Percentiles rank a stretch among this genome's conserved stretches.
phyloP scores from a whole-genome alignment of 768 basidiomycete species.

The Lactarius quietus region DNA sequence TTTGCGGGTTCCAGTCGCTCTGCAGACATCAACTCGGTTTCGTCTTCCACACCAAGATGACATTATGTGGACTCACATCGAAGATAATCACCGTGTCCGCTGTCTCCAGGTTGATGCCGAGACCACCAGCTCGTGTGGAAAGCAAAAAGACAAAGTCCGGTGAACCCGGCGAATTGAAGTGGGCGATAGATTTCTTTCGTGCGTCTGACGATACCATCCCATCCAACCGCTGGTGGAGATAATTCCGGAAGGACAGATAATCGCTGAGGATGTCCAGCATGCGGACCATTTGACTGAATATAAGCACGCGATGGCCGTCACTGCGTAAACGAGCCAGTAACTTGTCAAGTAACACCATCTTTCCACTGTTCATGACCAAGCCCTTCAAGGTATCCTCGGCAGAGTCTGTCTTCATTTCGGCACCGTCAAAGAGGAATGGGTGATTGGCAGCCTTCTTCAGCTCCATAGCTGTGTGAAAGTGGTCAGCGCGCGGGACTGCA shows the following conservation, averaged over 20 bases:
- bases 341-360: slow-evolving; percentile 98
- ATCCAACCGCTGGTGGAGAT: slow-evolving; percentile 91
- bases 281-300: slow-evolving; percentile 99
- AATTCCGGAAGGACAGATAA: slow-evolving; percentile 88
- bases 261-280: slow-evolving; percentile 98
- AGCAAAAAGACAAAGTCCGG: slow-evolving; percentile 96
- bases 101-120: slow-evolving; percentile 98
- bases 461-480: slow-evolving; percentile 74
- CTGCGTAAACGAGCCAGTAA: slow-evolving; percentile 83
- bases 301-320: slow-evolving; percentile 95
- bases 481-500: slow-evolving; percentile 4
- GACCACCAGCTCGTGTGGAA: slow-evolving; percentile 93
- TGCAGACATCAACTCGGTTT: slow-evolving; percentile 36
- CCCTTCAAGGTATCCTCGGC: slow-evolving; percentile 87
- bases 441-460: slow-evolving; percentile 98
- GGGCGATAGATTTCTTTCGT: slow-evolving; percentile 93
- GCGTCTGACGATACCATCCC: slow-evolving; percentile 93
- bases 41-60: background rate
- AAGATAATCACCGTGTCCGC: slow-evolving; percentile 99
- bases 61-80: slow-evolving; percentile 60
- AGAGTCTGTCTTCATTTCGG: slow-evolving; percentile 60
- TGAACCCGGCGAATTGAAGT: slow-evolving; percentile 91
- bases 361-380: slow-evolving; percentile 98
- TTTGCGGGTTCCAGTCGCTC: slow-evolving; percentile 99
- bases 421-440: slow-evolving; percentile 96